Evolutionary conservation across 208 protist species (phyloP).

Genomic region (Eutreptiella sp.): DNA sequence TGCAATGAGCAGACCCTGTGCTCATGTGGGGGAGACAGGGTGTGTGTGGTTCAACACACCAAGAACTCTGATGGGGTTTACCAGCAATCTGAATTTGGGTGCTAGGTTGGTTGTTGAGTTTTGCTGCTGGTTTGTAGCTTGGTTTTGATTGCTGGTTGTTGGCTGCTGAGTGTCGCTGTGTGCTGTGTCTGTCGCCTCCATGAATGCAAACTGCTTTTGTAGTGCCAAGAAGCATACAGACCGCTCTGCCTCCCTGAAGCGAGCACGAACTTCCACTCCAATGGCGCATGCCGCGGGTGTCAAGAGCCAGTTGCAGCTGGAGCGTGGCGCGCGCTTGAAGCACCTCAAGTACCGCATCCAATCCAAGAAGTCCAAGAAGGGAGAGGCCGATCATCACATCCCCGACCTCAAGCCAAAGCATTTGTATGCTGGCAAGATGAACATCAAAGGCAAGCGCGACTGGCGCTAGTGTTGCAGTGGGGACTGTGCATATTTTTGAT

Average conservation of each 20-base stretch:
- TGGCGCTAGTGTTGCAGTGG: not conserved
- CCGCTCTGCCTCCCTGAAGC: conserved; percentile 67
- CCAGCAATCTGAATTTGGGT: too few species aligned
- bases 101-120: too few species aligned
- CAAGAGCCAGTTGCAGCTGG: conserved; percentile 75
- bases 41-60: too few species aligned
- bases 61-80: too few species aligned
- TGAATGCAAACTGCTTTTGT: too few species aligned
- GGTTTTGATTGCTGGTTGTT: too few species aligned
- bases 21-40: too few species aligned
- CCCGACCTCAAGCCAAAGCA: conserved; percentile 92
- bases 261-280: too few species aligned
- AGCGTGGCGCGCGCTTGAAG: conserved; percentile 74
- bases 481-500: not conserved
- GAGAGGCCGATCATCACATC: conserved; percentile 90
- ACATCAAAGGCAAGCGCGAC: conserved; percentile 10
- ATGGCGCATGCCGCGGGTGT: conserved; percentile 69
- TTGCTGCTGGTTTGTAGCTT: too few species aligned
- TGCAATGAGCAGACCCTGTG: too few species aligned
- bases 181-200: too few species aligned
- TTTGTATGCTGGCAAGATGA: conserved; percentile 96
- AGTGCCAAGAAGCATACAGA: conserved; percentile 66
- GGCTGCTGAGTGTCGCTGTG: too few species aligned
- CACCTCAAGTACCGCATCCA: conserved; percentile 61
- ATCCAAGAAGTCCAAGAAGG: conserved; percentile 62